A percentile compares a stretch with the other conserved stretches of the same genome.
Evolutionary conservation across 345 rosid species (phyloP).

Genomic region (Geranium rotundifolium): DNA sequence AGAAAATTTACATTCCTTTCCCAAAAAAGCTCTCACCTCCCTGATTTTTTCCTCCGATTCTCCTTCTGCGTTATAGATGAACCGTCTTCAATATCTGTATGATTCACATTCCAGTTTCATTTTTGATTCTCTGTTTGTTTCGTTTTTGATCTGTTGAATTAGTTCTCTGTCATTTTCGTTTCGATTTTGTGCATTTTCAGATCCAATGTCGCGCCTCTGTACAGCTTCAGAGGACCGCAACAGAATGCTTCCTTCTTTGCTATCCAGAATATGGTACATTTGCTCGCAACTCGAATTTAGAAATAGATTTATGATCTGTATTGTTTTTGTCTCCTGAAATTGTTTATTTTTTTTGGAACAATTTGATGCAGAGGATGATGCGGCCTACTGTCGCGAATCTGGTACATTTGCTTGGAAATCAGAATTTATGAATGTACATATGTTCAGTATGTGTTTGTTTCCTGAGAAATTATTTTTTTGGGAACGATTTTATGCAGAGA

Average conservation of each 20-base stretch:
- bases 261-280: conserved; percentile 5
- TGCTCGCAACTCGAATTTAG: background rate
- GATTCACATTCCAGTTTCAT: background rate
- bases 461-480: background rate
- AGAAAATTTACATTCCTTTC: background rate
- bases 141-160: background rate
- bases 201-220: conserved; percentile 38
- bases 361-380: conserved; percentile 34
- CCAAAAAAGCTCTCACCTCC: background rate
- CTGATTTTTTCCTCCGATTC: conserved; percentile 2
- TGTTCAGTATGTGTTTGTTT: background rate
- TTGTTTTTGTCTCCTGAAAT: background rate
- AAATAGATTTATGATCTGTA: background rate
- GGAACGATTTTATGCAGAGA: conserved; percentile 28
- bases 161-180: background rate
- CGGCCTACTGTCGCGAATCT: conserved; percentile 11
- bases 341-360: background rate
- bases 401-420: conserved; percentile 9
- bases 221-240: conserved; percentile 26
- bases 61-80: conserved; percentile 25
- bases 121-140: background rate
- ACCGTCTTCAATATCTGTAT: conserved; percentile 63
- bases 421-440: background rate
- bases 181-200: conserved; percentile 21
- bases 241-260: conserved; percentile 26